Evolutionary conservation across 2,329 filamentous ascomycete species (phyloP).

Genomic region (Pseudocercospora musae): DNA sequence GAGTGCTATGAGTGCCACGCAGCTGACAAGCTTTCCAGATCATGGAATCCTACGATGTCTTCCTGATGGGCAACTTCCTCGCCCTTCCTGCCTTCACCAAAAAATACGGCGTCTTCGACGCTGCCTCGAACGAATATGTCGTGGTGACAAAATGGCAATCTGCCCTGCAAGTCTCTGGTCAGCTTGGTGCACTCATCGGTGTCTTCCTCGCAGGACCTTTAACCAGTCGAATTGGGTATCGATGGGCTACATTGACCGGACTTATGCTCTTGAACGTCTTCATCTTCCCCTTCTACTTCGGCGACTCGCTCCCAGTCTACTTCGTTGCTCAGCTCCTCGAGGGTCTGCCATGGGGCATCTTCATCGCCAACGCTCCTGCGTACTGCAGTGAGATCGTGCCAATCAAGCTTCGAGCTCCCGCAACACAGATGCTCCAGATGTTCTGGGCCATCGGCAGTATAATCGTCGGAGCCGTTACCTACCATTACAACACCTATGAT

Average conservation of each 20-base stretch:
- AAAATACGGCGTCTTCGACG: conserved; percentile 44
- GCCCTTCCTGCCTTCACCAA: conserved; percentile 49
- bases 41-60: conserved; percentile 64
- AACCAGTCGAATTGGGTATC: conserved; percentile 58
- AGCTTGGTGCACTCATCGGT: conserved; percentile 58
- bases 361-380: conserved; percentile 63
- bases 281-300: conserved; percentile 61
- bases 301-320: conserved; percentile 44
- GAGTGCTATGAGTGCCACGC: neutral
- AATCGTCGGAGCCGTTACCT: conserved; percentile 58
- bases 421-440: conserved; percentile 64
- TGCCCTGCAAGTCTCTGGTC: conserved; percentile 55
- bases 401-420: conserved; percentile 54
- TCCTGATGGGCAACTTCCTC: conserved; percentile 59
- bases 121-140: conserved; percentile 31
- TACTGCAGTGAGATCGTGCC: conserved; percentile 63
- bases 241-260: conserved; percentile 55
- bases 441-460: conserved; percentile 63
- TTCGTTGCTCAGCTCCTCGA: conserved; percentile 58
- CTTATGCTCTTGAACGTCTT: conserved; percentile 58
- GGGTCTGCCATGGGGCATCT: conserved; percentile 64
- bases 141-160: conserved; percentile 58
- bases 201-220: conserved; percentile 60
- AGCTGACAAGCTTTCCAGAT: conserved; percentile 44
- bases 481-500: conserved; percentile 46